phyloP scores from a whole-genome alignment of 345 rosid species.

The Litchi chinensis region DNA sequence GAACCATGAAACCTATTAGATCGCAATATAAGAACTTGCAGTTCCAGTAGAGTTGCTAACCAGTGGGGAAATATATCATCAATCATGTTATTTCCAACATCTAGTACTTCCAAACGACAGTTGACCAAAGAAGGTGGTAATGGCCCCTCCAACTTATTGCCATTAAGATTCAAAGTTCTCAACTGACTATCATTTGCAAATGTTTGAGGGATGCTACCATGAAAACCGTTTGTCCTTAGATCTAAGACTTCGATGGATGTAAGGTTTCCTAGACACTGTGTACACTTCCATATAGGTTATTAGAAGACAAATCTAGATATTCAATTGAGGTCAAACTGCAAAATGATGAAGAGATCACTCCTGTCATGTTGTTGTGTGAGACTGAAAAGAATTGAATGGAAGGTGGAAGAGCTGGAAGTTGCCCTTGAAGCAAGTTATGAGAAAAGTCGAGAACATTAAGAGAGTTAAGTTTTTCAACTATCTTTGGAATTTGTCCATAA shows the following conservation, averaged over 20 bases:
- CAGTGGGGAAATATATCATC: background rate
- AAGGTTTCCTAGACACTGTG: background rate
- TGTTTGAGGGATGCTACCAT: background rate
- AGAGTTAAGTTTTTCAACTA: conserved; percentile 13
- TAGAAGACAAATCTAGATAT: conserved; percentile 8
- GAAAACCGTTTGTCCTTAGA: conserved; percentile 8
- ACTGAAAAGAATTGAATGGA: background rate
- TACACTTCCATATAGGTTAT: conserved; percentile 12
- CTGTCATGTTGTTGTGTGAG: conserved; percentile 9
- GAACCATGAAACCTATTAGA: conserved; percentile 15
- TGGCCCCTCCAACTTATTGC: conserved; percentile 17
- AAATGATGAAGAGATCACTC: background rate
- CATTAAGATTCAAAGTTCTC: background rate
- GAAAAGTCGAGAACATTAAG: too few species aligned
- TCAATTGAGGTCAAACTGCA: background rate
- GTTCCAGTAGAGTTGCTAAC: background rate
- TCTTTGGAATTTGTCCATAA: background rate
- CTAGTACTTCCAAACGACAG: background rate
- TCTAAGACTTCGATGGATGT: background rate
- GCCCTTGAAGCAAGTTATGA: too few species aligned
- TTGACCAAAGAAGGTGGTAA: background rate
- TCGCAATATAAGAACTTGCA: background rate
- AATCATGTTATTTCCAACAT: background rate
- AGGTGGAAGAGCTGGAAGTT: too few species aligned
- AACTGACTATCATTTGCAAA: background rate